These are phyloP conservation scores for Rhodotorula sp. DNA, from an alignment of 1,284 basidiomycete species.

Conservation along the genomic window DNA sequence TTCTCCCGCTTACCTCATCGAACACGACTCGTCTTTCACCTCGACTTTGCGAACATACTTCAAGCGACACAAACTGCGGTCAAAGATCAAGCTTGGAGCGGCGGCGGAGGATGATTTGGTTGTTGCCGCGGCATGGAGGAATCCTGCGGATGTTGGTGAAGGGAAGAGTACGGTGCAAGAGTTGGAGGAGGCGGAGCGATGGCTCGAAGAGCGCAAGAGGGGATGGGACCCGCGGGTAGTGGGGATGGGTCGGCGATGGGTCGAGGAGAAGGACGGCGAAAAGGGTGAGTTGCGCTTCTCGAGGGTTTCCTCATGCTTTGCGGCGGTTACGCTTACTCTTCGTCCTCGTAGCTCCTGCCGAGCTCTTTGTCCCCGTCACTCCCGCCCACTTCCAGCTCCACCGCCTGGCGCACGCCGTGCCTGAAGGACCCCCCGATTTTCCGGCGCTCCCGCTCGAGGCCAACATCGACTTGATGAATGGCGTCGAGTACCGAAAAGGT, in stretches of 20 bases:
- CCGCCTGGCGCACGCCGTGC: slow-evolving; percentile 77
- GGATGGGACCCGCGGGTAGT: slow-evolving; percentile 66
- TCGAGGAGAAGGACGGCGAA: slow-evolving; percentile 8
- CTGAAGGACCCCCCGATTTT: slow-evolving; percentile 81
- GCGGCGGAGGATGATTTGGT: slow-evolving; percentile 66
- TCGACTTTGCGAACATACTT: slow-evolving; percentile 63
- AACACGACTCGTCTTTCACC: slow-evolving; percentile 60
- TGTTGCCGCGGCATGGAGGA: slow-evolving; percentile 77
- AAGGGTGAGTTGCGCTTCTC: background rate
- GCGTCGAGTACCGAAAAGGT: slow-evolving; percentile 94
- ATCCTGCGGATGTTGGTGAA: slow-evolving; percentile 44
- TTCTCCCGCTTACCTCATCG: slow-evolving; percentile 53
- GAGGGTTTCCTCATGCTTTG: no score
- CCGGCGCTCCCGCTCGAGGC: slow-evolving; percentile 88
- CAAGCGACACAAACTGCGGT: slow-evolving; percentile 81
- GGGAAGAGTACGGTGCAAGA: slow-evolving; percentile 58
- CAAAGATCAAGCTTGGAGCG: slow-evolving; percentile 80
- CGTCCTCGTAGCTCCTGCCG: slow-evolving; percentile 11
- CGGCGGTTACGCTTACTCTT: background rate
- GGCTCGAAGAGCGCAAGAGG: slow-evolving; percentile 47
- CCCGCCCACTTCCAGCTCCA: slow-evolving; percentile 65
- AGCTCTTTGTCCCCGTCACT: slow-evolving; percentile 16
- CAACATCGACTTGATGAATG: slow-evolving; percentile 90
- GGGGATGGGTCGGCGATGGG: slow-evolving; percentile 71
- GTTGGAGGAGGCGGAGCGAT: slow-evolving; percentile 55